phyloP scores from a whole-genome alignment of 345 rosid genomes.

The Psidium friedrichsthalianum region DNA sequence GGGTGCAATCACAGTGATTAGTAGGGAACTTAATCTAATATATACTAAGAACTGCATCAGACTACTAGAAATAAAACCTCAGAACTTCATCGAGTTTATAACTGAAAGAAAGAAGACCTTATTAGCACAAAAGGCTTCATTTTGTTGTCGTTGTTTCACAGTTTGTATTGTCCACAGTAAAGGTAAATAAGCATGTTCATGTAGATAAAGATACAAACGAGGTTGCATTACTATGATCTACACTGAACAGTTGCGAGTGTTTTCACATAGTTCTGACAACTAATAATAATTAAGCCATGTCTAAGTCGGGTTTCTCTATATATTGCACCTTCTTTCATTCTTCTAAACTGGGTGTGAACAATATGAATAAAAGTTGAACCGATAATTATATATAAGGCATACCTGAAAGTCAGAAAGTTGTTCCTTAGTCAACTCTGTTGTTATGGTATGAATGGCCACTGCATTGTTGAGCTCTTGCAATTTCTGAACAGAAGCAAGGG shows the following conservation, averaged over 20 bases:
- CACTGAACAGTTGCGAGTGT: background rate
- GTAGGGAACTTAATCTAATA: background rate
- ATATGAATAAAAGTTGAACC: background rate
- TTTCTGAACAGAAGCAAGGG: slow-evolving; percentile 87
- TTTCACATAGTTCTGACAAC: background rate
- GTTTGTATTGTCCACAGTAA: background rate
- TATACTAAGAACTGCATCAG: background rate
- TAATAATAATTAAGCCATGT: background rate
- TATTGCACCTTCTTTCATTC: background rate
- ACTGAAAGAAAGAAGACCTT: background rate
- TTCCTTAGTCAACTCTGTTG: slow-evolving; percentile 58
- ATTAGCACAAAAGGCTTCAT: background rate
- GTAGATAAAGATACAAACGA: background rate
- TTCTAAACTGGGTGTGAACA: background rate
- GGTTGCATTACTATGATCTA: background rate
- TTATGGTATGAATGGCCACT: slow-evolving; percentile 60
- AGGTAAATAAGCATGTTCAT: background rate
- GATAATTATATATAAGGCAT: background rate
- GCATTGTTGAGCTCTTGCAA: slow-evolving; percentile 95
- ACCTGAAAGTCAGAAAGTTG: slow-evolving; percentile 87
- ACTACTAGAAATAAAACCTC: background rate
- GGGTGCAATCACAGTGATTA: background rate
- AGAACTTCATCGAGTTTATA: background rate
- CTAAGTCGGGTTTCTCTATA: background rate
- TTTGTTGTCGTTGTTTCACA: background rate